phyloP scores from a whole-genome alignment of 257 asterid genomes.

The Voacanga thouarsii region DNA sequence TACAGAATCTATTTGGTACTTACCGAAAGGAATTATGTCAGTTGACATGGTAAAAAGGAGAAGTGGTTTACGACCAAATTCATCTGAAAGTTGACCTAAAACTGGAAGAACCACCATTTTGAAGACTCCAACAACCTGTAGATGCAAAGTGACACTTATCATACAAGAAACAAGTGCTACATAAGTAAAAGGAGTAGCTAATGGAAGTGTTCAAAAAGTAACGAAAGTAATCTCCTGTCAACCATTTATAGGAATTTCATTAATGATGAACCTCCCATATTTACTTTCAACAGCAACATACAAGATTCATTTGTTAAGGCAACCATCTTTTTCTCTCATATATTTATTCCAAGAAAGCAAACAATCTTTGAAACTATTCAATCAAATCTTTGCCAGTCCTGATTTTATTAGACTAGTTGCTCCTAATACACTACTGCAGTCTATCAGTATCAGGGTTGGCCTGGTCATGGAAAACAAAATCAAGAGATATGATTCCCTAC shows the following conservation, averaged over 20 bases:
- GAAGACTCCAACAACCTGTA: constrained; percentile 81
- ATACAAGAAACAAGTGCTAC: background rate
- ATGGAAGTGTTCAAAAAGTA: background rate
- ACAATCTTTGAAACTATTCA: background rate
- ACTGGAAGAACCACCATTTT: constrained; percentile 85
- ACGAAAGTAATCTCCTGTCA: background rate
- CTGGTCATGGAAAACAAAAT: background rate
- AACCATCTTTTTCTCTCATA: background rate
- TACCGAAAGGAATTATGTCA: constrained; percentile 77
- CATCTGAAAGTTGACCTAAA: constrained; percentile 92
- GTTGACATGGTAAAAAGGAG: constrained; percentile 80
- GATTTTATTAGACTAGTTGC: background rate
- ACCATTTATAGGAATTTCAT: background rate
- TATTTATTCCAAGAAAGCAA: background rate
- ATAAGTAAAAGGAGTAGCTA: background rate
- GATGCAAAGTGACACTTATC: constrained; percentile 5
- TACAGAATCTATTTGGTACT: constrained; percentile 7
- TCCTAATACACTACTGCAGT: background rate
- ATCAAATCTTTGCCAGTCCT: background rate
- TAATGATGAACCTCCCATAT: background rate
- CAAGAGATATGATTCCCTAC: background rate
- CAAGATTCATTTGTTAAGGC: background rate
- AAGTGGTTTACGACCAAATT: constrained; percentile 85
- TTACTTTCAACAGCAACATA: background rate
- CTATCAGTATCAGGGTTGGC: background rate